A percentile compares a stretch with the other conserved stretches of the same genome.
phyloP scores from a whole-genome alignment of 2,329 filamentous ascomycete species.

The Madurella mycetomatis region DNA sequence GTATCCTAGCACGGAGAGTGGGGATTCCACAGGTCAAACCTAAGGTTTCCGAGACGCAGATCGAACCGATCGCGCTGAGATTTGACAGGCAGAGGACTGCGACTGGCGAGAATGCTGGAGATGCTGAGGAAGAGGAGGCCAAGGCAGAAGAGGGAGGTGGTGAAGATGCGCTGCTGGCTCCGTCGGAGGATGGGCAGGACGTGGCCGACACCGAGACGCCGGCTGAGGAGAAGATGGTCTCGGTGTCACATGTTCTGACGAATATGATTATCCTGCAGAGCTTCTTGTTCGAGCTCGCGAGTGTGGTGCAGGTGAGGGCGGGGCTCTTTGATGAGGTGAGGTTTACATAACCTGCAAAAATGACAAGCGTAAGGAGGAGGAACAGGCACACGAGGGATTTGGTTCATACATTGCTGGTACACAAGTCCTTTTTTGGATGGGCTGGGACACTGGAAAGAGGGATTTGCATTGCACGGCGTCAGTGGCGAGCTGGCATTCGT shows the following conservation, averaged over 20 bases:
- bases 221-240: slow-evolving; percentile 43
- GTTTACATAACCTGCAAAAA: slow-evolving; percentile 40
- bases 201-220: neutral
- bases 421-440: no score
- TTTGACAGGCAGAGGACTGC: slow-evolving; percentile 34
- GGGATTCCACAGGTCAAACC: slow-evolving; percentile 41
- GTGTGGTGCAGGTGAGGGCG: slow-evolving; percentile 68
- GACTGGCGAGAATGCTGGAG: slow-evolving; percentile 11
- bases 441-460: no score
- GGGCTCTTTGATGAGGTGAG: slow-evolving; percentile 72
- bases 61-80: slow-evolving; percentile 44
- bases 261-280: slow-evolving; percentile 77
- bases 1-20: slow-evolving; percentile 53
- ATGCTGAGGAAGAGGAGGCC: slow-evolving; percentile 9
- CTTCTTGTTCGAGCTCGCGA: slow-evolving; percentile 72
- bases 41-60: slow-evolving; percentile 20
- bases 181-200: slow-evolving; percentile 21
- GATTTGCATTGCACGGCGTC: slow-evolving; percentile 20
- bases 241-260: slow-evolving; percentile 72
- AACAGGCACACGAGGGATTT: no score
- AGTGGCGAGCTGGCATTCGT: slow-evolving; percentile 3
- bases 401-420: no score
- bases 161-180: slow-evolving; percentile 21
- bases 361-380: no score
- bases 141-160: slow-evolving; percentile 22